phyloP scores from a whole-genome alignment of 2,329 filamentous ascomycete genomes.

The Penicillium decumbens region DNA sequence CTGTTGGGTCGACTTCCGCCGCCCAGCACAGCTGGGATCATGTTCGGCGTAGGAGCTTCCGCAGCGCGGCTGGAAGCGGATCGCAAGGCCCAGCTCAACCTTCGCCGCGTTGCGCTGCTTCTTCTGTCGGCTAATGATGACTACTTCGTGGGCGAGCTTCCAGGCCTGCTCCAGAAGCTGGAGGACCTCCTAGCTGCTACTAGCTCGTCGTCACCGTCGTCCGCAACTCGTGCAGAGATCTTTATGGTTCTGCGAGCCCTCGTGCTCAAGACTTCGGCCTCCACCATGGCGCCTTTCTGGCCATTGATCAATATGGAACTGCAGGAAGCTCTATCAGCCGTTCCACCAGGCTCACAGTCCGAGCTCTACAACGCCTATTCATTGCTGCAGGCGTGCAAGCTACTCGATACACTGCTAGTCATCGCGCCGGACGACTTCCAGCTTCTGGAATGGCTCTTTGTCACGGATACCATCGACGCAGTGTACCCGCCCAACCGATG shows the following conservation, averaged over 20 bases:
- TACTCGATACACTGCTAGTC: constrained; percentile 82
- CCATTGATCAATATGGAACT: constrained; percentile 83
- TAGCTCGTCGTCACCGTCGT: constrained; percentile 84
- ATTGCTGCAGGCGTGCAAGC: constrained; percentile 85
- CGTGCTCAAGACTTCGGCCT: constrained; percentile 69
- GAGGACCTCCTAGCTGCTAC: constrained; percentile 82
- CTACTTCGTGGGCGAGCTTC: constrained; percentile 71
- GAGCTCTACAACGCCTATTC: constrained; percentile 73
- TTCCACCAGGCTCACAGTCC: constrained; percentile 64
- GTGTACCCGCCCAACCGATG: constrained; percentile 73
- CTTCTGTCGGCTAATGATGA: constrained; percentile 73
- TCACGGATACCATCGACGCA: constrained; percentile 94
- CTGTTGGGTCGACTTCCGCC: constrained; percentile 72
- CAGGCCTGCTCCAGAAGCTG: constrained; percentile 71
- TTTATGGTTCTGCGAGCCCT: constrained; percentile 83
- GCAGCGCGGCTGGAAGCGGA: constrained; percentile 93
- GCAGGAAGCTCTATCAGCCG: constrained; percentile 70
- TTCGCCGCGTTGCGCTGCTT: constrained; percentile 75
- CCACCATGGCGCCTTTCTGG: constrained; percentile 82
- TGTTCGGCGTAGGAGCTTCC: constrained; percentile 95
- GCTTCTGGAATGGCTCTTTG: constrained; percentile 95
- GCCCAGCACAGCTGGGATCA: constrained; percentile 88
- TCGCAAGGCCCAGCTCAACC: constrained; percentile 81
- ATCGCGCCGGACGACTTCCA: constrained; percentile 93
- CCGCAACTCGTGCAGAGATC: constrained; percentile 79